Percentiles rank a stretch among this genome's conserved stretches.
These are phyloP conservation scores for Pythium sp. DNA, from an alignment of 352 stramenopile genomes.

Conservation along the genomic window DNA sequence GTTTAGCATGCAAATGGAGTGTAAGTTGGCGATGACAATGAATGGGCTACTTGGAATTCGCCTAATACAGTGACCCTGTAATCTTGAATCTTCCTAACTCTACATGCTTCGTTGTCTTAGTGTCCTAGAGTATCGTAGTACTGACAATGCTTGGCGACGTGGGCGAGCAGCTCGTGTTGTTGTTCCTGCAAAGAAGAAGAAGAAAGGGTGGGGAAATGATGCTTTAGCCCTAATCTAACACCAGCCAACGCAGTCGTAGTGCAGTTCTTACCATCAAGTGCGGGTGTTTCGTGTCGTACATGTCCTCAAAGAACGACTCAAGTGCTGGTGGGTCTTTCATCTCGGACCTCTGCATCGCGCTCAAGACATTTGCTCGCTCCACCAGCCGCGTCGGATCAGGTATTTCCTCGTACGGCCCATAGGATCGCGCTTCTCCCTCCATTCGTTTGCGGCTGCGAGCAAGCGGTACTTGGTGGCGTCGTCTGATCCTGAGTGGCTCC, in stretches of 20 bases:
- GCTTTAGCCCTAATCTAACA: background rate
- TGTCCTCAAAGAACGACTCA: slow-evolving; percentile 95
- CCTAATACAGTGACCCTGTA: background rate
- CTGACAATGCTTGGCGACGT: background rate
- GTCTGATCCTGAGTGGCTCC: slow-evolving; percentile 98
- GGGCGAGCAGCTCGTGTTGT: background rate
- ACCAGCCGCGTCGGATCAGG: background rate
- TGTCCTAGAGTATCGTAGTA: background rate
- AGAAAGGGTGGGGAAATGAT: background rate
- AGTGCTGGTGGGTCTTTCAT: slow-evolving; percentile 83
- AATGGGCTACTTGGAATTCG: background rate
- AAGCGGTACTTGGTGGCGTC: slow-evolving; percentile 95
- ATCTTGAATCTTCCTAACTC: too few species aligned
- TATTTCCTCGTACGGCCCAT: background rate
- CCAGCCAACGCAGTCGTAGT: background rate
- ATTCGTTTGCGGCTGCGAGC: slow-evolving; percentile 91
- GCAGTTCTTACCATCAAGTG: slow-evolving; percentile 79
- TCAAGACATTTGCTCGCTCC: slow-evolving; percentile 54
- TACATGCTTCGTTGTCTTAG: background rate
- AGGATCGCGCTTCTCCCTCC: slow-evolving; percentile 77
- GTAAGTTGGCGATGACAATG: background rate
- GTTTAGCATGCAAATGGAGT: background rate
- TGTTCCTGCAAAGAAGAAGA: background rate
- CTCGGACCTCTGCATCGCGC: slow-evolving; percentile 88
- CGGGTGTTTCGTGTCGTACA: slow-evolving; percentile 93